These are phyloP conservation scores for Carpinus viminea DNA, from an alignment of 306 rosid genomes.

Conservation along the genomic window DNA sequence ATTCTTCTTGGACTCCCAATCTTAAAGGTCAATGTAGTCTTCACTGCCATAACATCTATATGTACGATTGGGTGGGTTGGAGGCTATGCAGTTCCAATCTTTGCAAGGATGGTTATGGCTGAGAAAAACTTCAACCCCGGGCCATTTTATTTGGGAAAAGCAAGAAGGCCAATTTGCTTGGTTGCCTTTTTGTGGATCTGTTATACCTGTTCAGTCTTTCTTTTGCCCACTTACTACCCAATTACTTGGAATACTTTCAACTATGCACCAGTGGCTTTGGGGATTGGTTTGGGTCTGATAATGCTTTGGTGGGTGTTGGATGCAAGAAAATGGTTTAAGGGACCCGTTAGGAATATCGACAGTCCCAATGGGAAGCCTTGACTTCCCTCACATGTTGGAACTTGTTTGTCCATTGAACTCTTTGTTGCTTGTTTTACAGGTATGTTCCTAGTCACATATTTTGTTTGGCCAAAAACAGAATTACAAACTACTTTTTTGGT, in stretches of 20 bases:
- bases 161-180: slow-evolving; percentile 72
- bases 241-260: slow-evolving; percentile 73
- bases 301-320: slow-evolving; percentile 88
- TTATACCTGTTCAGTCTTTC: slow-evolving; percentile 81
- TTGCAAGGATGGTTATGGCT: slow-evolving; percentile 73
- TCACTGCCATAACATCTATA: slow-evolving; percentile 76
- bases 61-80: slow-evolving; percentile 90
- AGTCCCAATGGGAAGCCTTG: slow-evolving; percentile 53
- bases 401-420: background rate
- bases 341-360: slow-evolving; percentile 80
- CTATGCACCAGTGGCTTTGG: slow-evolving; percentile 81
- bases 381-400: slow-evolving; percentile 11
- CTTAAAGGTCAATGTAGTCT: slow-evolving; percentile 66
- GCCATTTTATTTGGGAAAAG: slow-evolving; percentile 79
- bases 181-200: slow-evolving; percentile 83
- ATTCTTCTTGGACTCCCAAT: slow-evolving; percentile 82
- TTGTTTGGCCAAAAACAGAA: background rate
- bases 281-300: slow-evolving; percentile 57
- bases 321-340: slow-evolving; percentile 90
- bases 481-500: slow-evolving; percentile 9
- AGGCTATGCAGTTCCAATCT: slow-evolving; percentile 87
- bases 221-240: slow-evolving; percentile 73
- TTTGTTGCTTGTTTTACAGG: background rate
- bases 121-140: slow-evolving; percentile 72
- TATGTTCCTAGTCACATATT: background rate